phyloP scores from a whole-genome alignment of 2,329 filamentous ascomycete genomes.

The Ophiostoma perfectum region DNA sequence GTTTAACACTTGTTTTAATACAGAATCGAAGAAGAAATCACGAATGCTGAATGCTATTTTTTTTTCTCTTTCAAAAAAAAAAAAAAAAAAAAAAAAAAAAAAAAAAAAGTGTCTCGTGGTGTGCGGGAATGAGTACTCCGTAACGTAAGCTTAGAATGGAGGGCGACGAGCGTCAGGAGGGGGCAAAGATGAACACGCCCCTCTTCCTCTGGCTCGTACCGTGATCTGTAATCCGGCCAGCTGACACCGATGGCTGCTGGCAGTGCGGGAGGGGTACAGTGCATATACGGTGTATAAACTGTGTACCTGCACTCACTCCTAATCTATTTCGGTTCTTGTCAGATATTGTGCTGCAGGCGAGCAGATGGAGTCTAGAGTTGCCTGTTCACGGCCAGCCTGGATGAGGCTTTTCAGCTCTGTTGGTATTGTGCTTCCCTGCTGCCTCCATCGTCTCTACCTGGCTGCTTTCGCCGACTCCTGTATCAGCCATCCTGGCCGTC shows the following conservation, averaged over 20 bases:
- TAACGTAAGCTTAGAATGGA: constrained; percentile 4
- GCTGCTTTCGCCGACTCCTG: too few relatives aligned
- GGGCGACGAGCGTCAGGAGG: constrained; percentile 13
- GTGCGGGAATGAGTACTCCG: too few relatives aligned
- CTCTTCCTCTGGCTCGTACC: neutral
- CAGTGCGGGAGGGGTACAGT: constrained; percentile 13
- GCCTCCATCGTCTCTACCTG: too few relatives aligned
- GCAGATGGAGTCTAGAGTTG: neutral
- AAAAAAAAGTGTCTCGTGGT: neutral
- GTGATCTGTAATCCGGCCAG: neutral
- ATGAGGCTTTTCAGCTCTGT: too few relatives aligned
- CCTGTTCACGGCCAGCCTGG: too few relatives aligned
- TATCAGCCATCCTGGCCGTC: too few relatives aligned
- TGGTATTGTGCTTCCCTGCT: too few relatives aligned
- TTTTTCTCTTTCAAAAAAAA: neutral
- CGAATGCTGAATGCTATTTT: neutral
- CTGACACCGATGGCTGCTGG: neutral
- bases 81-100: neutral
- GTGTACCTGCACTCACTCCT: neutral
- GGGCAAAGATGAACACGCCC: constrained; percentile 1
- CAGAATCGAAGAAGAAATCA: too few relatives aligned
- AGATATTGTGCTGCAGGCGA: too few relatives aligned
- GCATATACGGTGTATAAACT: neutral
- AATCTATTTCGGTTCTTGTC: neutral
- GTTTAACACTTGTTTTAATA: neutral